These are phyloP conservation scores for Triticum aestivum DNA, from an alignment of 176 grass and related monocot genomes.

Conservation along the genomic window IWGSC_CS_RefSeq_v2.1 NC_057808.1:486507605-486508104, in stretches of 20 bases:
- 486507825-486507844: neutral
- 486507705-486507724: constrained; percentile 38
- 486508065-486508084: neutral
- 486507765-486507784: constrained; percentile 44
- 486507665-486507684: constrained; percentile 20
- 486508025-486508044: neutral
- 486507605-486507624: too few relatives aligned
- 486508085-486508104: neutral
- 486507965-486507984: neutral
- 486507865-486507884: neutral
- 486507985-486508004: neutral
- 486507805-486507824: neutral
- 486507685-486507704: constrained; percentile 42
- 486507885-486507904: neutral
- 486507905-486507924: neutral
- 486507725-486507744: constrained; percentile 41
- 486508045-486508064: neutral
- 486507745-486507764: constrained; percentile 26
- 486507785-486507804: constrained; percentile 32
- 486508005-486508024: neutral
- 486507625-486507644: constrained; percentile 40
- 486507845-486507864: neutral
- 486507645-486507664: constrained; percentile 28
- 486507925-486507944: neutral
- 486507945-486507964: neutral